These are phyloP conservation scores for Candida palmyrensis DNA, from an alignment of 805 yeast species.

Conservation along the genomic window DNA sequence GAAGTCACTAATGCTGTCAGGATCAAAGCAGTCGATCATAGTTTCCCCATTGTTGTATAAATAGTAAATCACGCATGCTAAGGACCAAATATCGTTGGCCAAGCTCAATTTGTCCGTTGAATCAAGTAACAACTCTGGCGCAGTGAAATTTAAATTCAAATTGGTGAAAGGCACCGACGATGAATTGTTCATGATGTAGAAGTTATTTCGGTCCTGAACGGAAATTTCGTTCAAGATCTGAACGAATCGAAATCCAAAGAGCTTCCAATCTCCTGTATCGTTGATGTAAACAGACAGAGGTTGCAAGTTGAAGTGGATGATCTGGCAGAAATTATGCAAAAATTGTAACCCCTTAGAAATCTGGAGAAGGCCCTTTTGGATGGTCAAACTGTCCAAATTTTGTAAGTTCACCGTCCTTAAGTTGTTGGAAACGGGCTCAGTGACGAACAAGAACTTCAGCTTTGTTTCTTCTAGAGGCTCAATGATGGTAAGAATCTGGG, in stretches of 20 bases:
- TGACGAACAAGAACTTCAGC: constrained; percentile 71
- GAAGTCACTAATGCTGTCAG: constrained; percentile 55
- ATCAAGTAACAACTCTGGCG: constrained; percentile 79
- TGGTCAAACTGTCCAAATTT: constrained; percentile 61
- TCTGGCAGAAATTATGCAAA: constrained; percentile 69
- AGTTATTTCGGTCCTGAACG: constrained; percentile 48
- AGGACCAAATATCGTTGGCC: constrained; percentile 76
- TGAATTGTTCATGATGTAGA: constrained; percentile 64
- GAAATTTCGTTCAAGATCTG: constrained; percentile 46
- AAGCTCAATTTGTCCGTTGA: constrained; percentile 47
- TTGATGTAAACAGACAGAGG: constrained; percentile 77
- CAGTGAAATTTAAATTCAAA: constrained; percentile 65
- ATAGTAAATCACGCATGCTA: constrained; percentile 72
- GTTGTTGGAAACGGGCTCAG: constrained; percentile 68
- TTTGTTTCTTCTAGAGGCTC: constrained; percentile 91
- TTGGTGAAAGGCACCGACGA: constrained; percentile 77
- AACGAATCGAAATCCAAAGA: constrained; percentile 62
- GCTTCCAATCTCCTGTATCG: constrained; percentile 89
- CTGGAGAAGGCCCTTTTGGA: constrained; percentile 80
- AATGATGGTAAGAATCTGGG: constrained; percentile 73
- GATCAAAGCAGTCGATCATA: constrained; percentile 34
- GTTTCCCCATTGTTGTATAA: constrained; percentile 55
- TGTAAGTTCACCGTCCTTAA: constrained; percentile 33
- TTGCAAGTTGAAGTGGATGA: constrained; percentile 71
- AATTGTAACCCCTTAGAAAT: constrained; percentile 75